Conservation (phyloP, 306 rosid species). For the Phaseolus lunatus region DNA sequence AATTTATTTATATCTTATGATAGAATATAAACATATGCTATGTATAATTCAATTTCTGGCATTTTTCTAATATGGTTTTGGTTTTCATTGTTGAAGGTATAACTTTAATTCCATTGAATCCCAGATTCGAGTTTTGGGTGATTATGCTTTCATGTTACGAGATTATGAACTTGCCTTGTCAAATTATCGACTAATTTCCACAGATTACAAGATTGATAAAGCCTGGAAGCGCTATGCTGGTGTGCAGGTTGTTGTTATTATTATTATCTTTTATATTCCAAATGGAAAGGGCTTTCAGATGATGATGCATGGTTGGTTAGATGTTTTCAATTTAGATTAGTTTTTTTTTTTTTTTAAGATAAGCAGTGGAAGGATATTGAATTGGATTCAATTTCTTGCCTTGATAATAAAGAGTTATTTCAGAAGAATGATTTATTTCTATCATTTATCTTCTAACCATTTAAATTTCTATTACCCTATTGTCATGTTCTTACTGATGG, state of each 20-base stretch:
- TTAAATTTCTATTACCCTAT: constrained; percentile 13
- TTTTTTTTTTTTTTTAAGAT: constrained; percentile 39
- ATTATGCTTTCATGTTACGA: constrained; percentile 94
- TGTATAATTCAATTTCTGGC: constrained; percentile 30
- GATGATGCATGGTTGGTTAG: constrained; percentile 31
- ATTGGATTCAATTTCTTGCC: neutral
- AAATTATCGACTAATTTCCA: constrained; percentile 93
- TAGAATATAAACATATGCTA: constrained; percentile 40
- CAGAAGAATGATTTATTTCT: constrained; percentile 27
- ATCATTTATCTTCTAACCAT: neutral
- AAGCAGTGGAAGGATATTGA: constrained; percentile 36
- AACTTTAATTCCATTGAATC: constrained; percentile 90
- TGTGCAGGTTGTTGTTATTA: constrained; percentile 76
- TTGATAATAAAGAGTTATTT: constrained; percentile 19
- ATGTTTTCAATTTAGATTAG: constrained; percentile 17
- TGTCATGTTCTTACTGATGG: constrained; percentile 11
- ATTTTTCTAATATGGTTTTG: constrained; percentile 52
- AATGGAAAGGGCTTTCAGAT: constrained; percentile 30
- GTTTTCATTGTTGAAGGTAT: constrained; percentile 73
- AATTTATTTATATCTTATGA: constrained; percentile 38
- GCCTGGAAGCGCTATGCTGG: constrained; percentile 99
- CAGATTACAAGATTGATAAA: constrained; percentile 98
- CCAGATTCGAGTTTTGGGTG: constrained; percentile 97
- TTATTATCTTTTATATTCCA: constrained; percentile 25
- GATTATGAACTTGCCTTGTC: constrained; percentile 98